A percentile compares a stretch with the other conserved stretches of the same genome.
Conservation (phyloP, 176 grass and related monocot species). For the Oryza brachyantha region DNA sequence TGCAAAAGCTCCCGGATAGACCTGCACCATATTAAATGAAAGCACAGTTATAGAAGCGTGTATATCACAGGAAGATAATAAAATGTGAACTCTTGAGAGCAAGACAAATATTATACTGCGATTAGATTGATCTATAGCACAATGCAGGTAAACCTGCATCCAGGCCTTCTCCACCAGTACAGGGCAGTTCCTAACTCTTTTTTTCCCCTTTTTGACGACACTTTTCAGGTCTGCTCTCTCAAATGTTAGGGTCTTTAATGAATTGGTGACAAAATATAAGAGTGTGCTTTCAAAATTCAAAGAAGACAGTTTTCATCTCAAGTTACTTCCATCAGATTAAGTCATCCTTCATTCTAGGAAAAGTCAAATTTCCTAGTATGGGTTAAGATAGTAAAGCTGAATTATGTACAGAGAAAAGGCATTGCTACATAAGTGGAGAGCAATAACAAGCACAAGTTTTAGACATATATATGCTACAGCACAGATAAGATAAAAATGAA, state of each 20-base stretch:
- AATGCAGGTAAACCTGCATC: slow-evolving; percentile 3
- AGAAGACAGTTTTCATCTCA: background rate
- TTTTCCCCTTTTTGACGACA: background rate
- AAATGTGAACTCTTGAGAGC: background rate
- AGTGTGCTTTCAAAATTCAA: slow-evolving; percentile 8
- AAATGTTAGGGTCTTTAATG: slow-evolving; percentile 4
- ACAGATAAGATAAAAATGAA: slow-evolving; percentile 12
- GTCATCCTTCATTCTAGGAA: background rate
- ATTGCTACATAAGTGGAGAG: background rate
- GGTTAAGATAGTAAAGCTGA: slow-evolving; percentile 10
- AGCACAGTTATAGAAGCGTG: slow-evolving; percentile 22
- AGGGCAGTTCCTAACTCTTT: background rate
- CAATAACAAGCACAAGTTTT: slow-evolving; percentile 19
- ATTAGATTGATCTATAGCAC: background rate
- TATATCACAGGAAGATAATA: slow-evolving; percentile 23
- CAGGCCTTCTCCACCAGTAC: background rate
- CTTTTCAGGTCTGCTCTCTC: background rate
- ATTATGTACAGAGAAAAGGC: slow-evolving; percentile 30
- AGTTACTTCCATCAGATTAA: slow-evolving; percentile 2
- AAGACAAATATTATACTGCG: slow-evolving; percentile 19
- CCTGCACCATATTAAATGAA: slow-evolving; percentile 19
- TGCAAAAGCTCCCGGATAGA: background rate
- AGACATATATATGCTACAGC: slow-evolving; percentile 13
- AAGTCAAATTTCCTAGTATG: background rate
- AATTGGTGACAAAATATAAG: background rate